A percentile compares a stretch with the other conserved stretches of the same genome.
These are phyloP conservation scores for Trametes cubensis DNA, from an alignment of 768 basidiomycete species.

Conservation along the genomic window DNA sequence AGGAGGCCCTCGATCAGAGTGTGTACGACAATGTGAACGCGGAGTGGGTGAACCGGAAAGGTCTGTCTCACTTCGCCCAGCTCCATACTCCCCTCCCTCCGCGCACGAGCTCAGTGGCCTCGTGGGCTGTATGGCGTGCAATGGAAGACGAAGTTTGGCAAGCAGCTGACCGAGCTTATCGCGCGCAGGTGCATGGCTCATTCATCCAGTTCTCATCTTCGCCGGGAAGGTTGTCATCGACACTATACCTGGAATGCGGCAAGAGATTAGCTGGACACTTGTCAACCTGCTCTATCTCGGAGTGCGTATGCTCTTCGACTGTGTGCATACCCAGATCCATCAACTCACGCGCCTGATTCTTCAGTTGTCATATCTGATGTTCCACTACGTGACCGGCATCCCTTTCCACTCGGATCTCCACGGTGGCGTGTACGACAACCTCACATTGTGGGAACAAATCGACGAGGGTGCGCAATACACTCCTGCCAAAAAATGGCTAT, in stretches of 20 bases:
- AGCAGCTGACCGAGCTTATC: background rate
- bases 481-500: constrained; percentile 96
- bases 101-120: background rate
- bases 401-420: constrained; percentile 89
- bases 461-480: constrained; percentile 99
- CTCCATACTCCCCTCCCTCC: background rate
- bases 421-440: constrained; percentile 94
- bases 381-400: constrained; percentile 97
- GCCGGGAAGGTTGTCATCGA: constrained; percentile 92
- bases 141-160: background rate
- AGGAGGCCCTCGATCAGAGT: constrained; percentile 78
- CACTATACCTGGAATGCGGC: constrained; percentile 91
- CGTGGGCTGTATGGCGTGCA: background rate
- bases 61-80: constrained; percentile 40
- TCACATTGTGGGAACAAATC: constrained; percentile 99
- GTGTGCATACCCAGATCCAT: background rate
- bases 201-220: constrained; percentile 92
- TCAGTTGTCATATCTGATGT: constrained; percentile 96
- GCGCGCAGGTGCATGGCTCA: constrained; percentile 89
- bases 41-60: constrained; percentile 93
- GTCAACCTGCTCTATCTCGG: constrained; percentile 90
- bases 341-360: background rate
- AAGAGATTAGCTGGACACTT: constrained; percentile 93
- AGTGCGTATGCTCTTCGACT: constrained; percentile 52
- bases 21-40: constrained; percentile 86